phyloP scores from a whole-genome alignment of 441 rosid genomes.

The Manihot esculenta region DNA sequence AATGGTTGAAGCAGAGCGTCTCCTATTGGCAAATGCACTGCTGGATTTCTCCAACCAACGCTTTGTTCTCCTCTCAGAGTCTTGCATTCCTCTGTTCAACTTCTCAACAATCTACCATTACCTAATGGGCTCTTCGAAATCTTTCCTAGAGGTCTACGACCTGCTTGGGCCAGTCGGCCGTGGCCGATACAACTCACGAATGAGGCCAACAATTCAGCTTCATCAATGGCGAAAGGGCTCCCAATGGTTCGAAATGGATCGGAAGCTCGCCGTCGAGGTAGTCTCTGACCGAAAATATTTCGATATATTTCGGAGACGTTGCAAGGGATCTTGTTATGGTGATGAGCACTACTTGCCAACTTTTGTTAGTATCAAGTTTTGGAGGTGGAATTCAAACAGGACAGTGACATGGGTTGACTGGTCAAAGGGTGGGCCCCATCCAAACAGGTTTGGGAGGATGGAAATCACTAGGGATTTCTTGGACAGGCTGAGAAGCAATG shows the following conservation, averaged over 20 bases:
- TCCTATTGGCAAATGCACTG: conserved; percentile 70
- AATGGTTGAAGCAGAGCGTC: conserved; percentile 73
- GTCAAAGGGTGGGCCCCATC: conserved; percentile 76
- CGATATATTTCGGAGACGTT: conserved; percentile 34
- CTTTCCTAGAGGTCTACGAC: conserved; percentile 50
- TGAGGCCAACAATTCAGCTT: conserved; percentile 43
- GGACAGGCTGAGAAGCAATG: conserved; percentile 38
- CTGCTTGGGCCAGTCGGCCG: conserved; percentile 53
- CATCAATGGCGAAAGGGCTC: conserved; percentile 78
- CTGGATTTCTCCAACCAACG: conserved; percentile 60
- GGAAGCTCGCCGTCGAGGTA: conserved; percentile 50
- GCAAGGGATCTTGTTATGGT: conserved; percentile 45
- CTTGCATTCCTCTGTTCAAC: conserved; percentile 78
- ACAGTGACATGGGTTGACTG: conserved; percentile 73
- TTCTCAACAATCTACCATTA: conserved; percentile 58
- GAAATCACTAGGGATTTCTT: conserved; percentile 39
- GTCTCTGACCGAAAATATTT: conserved; percentile 51
- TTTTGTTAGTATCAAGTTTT: conserved; percentile 34
- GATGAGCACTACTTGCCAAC: conserved; percentile 87
- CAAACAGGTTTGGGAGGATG: conserved; percentile 34
- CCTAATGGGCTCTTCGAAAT: conserved; percentile 39
- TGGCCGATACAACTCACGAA: conserved; percentile 48
- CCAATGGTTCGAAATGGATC: conserved; percentile 75
- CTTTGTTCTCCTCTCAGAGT: conserved; percentile 73
- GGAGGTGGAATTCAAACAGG: conserved; percentile 46